These are phyloP conservation scores for Lindgomyces ingoldianus DNA, from an alignment of 495 filamentous ascomycete species.

Conservation along the genomic window DNA sequence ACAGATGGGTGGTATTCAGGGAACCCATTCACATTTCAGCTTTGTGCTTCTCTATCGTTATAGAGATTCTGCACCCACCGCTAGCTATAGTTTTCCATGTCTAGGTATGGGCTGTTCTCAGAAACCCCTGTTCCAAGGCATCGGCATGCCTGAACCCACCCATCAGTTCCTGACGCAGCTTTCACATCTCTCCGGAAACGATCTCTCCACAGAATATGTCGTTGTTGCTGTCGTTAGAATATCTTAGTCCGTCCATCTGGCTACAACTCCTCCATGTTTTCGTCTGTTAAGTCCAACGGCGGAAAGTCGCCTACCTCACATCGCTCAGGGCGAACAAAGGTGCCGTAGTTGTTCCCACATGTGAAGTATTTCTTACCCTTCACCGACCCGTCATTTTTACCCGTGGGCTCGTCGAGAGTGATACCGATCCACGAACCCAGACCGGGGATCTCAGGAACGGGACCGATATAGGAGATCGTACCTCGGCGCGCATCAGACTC, in stretches of 20 bases:
- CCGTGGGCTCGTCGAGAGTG: constrained; percentile 79
- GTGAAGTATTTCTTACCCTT: constrained; percentile 76
- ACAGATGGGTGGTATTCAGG: no score
- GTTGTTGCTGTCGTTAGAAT: no score
- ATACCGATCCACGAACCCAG: constrained; percentile 79
- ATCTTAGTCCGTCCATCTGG: background rate
- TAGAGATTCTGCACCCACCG: no score
- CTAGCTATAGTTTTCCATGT: no score
- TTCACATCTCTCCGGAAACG: no score
- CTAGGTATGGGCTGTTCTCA: no score
- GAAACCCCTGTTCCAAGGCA: no score
- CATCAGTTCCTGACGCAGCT: no score
- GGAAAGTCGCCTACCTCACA: constrained; percentile 86
- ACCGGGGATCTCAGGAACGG: constrained; percentile 76
- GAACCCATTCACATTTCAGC: no score
- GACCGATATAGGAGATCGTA: constrained; percentile 78
- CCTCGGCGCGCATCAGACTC: constrained; percentile 72
- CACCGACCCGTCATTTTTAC: constrained; percentile 87
- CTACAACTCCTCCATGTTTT: constrained; percentile 83
- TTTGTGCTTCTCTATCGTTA: no score
- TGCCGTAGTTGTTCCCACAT: constrained; percentile 70
- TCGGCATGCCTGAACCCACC: no score
- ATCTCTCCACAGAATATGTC: no score
- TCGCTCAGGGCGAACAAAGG: constrained; percentile 87
- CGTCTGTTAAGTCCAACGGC: constrained; percentile 56